A percentile compares a stretch with the other conserved stretches of the same genome.
Evolutionary conservation across 2,329 filamentous ascomycete species (phyloP).

Genomic region (Balansia obtecta): DNA sequence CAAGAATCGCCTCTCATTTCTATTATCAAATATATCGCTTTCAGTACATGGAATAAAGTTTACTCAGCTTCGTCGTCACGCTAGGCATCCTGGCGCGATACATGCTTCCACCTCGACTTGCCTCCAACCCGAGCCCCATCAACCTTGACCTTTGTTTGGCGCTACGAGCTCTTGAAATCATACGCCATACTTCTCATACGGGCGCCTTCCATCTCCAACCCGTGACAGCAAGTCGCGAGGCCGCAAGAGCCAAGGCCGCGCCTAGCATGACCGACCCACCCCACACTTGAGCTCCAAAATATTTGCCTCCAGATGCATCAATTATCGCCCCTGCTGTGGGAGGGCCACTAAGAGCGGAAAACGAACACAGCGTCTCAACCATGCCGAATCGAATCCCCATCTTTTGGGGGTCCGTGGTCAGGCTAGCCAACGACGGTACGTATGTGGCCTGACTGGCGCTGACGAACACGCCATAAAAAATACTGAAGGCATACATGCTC

Average conservation of each 20-base stretch:
- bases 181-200: too few relatives aligned
- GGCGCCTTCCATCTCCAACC: slow-evolving; percentile 19
- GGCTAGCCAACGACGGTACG: slow-evolving; percentile 2
- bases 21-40: too few relatives aligned
- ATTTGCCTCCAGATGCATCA: slow-evolving; percentile 25
- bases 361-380: slow-evolving; percentile 28
- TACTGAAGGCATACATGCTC: slow-evolving; percentile 31
- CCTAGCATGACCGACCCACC: slow-evolving; percentile 27
- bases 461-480: slow-evolving; percentile 31
- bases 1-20: too few relatives aligned
- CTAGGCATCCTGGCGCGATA: slow-evolving; percentile 12
- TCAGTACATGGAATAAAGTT: too few relatives aligned
- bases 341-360: slow-evolving; percentile 31
- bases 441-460: slow-evolving; percentile 14
- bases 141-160: too few relatives aligned
- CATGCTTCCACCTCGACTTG: background rate
- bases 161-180: too few relatives aligned
- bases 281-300: slow-evolving; percentile 34
- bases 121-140: too few relatives aligned
- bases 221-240: slow-evolving; percentile 21
- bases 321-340: slow-evolving; percentile 33
- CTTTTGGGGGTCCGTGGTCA: slow-evolving; percentile 29
- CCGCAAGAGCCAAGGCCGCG: slow-evolving; percentile 19
- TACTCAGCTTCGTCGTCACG: background rate
- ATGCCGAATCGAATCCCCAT: slow-evolving; percentile 34